Base-by-base conservation (phyloP, 1,284 basidiomycete species). In the Trichosporon sp. region DNA sequence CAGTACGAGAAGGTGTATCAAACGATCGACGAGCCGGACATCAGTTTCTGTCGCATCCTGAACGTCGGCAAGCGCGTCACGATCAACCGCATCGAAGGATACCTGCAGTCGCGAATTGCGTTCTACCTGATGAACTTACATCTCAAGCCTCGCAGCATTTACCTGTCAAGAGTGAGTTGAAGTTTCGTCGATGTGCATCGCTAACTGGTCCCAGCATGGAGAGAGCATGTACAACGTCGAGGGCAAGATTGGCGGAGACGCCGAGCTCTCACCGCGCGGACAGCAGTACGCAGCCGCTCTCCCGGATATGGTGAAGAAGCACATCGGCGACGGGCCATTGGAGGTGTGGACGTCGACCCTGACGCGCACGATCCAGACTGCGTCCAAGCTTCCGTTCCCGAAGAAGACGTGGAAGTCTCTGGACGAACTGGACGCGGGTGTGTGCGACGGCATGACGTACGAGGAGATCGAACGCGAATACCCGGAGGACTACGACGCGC, bases 371-470 rank as follows among this genome's bases (percentile, higher is more conserved):
- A 92, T 93, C 23, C 94, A 98, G 82, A 99, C 97, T 0, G 95
- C 89, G 0, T 87, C 89, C 53, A 79, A 88, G 73, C 86, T 99
- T 13, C 89, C 91, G 0, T 98, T 95, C 80, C 87, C 90, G 56
- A 97, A 99, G 80, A 86, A 99, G 73, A 98, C 95, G 0, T 99
- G 97, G 97, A 99, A 99, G 83, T 94, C 93, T 3, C 85, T 99
- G 38, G 97, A 99, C 78, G 97, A 99, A 83, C 87, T 99, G 12
- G 97, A 99, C 82, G 97, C 97, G 2, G 96, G 97, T 51, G 97
- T 99, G 15, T 99, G 97, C 78, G 97, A 99, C 83, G 95, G 91
- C 13, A 99, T 99, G 97, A 99, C 97, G 0, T 99, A 99, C 80
- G 91, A 95, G 84, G 96, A 99, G 86, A 98, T 99, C 69, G 96